A percentile compares a stretch with the other conserved stretches of the same genome.
These are phyloP conservation scores for Alternaria gansuensis DNA, from an alignment of 2,329 filamentous ascomycete species.

Conservation along the genomic window DNA sequence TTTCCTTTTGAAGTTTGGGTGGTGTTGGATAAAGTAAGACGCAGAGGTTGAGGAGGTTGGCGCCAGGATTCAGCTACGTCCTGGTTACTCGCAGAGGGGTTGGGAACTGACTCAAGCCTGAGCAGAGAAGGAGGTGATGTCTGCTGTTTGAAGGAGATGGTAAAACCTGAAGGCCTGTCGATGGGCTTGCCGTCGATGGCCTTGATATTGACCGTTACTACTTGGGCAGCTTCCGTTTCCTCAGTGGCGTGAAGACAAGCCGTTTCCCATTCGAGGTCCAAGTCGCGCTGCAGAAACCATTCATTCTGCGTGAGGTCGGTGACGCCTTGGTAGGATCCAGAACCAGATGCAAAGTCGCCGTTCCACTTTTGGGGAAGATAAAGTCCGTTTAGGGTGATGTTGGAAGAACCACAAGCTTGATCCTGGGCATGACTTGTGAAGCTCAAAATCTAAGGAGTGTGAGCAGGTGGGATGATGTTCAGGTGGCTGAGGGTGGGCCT, in stretches of 20 bases:
- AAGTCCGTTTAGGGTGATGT: conserved; percentile 56
- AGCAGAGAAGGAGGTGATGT: conserved; percentile 50
- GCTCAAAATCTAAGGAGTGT: conserved; percentile 53
- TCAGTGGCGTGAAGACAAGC: conserved; percentile 50
- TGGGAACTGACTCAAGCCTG: conserved; percentile 46
- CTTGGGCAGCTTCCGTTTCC: conserved; percentile 46
- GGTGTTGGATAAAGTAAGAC: conserved; percentile 34
- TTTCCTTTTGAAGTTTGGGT: conserved; percentile 12
- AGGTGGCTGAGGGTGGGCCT: conserved; percentile 50
- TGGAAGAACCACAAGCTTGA: conserved; percentile 51
- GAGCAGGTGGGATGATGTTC: conserved; percentile 36
- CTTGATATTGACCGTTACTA: conserved; percentile 53
- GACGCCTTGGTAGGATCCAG: conserved; percentile 44
- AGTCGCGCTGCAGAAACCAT: conserved; percentile 46
- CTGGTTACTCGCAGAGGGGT: conserved; percentile 40
- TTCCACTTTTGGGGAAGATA: conserved; percentile 52
- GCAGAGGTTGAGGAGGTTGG: conserved; percentile 47
- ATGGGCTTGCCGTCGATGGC: conserved; percentile 50
- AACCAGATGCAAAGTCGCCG: conserved; percentile 49
- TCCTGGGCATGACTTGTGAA: conserved; percentile 53
- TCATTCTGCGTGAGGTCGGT: conserved; percentile 47
- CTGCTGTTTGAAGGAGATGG: conserved; percentile 53
- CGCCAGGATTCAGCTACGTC: conserved; percentile 50
- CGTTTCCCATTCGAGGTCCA: conserved; percentile 53
- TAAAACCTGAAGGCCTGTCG: conserved; percentile 48